Percentiles rank a stretch among this genome's conserved stretches.
Evolutionary conservation across 768 basidiomycete species (phyloP).

Genomic region (Tulasnella sp.): DNA sequence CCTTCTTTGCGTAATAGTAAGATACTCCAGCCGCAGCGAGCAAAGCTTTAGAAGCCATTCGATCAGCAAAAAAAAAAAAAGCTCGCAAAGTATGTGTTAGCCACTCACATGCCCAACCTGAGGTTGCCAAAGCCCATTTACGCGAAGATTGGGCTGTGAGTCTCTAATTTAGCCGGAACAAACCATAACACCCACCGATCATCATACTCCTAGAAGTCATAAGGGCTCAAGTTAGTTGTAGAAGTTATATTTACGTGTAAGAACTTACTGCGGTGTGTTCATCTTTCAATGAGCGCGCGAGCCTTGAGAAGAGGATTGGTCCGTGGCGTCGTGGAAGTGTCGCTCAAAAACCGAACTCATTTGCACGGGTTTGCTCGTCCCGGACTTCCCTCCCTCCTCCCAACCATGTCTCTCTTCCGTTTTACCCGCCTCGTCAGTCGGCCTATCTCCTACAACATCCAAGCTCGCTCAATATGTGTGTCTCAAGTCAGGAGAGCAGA

Average conservation of each 20-base stretch:
- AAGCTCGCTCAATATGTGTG: background rate
- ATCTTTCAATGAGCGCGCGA: background rate
- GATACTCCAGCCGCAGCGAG: slow-evolving; percentile 29
- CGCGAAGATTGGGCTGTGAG: no score
- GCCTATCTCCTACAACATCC: background rate
- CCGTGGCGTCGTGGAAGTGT: background rate
- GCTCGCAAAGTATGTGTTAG: no score
- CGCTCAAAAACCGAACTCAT: background rate
- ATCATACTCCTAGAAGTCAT: background rate
- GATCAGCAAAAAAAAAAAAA: background rate
- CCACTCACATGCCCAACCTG: slow-evolving; percentile 10
- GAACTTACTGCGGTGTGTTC: slow-evolving; percentile 4
- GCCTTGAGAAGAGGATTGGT: background rate
- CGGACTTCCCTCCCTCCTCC: background rate
- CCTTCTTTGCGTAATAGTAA: slow-evolving; percentile 30
- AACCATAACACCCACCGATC: background rate
- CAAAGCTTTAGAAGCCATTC: slow-evolving; percentile 17
- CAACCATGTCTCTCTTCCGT: background rate
- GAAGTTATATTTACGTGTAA: background rate
- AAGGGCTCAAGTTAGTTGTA: background rate
- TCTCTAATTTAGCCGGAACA: no score
- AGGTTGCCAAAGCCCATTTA: no score
- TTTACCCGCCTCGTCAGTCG: background rate
- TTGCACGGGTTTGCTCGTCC: background rate
- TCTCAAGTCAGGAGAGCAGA: slow-evolving; percentile 14